These are phyloP conservation scores for Cyclocybe cylindracea DNA, from an alignment of 768 basidiomycete species.

Conservation along the genomic window DNA sequence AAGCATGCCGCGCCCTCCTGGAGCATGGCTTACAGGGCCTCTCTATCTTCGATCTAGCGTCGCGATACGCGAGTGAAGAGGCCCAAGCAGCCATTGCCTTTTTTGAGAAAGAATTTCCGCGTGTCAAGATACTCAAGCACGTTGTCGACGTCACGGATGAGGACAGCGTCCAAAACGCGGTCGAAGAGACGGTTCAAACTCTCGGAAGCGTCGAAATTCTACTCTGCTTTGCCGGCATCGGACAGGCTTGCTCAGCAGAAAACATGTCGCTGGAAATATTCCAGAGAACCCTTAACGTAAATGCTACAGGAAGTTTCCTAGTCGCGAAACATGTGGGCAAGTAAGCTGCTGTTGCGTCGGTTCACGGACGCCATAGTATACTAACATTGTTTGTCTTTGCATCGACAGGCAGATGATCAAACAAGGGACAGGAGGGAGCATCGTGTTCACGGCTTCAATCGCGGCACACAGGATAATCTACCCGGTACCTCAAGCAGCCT, in stretches of 20 bases:
- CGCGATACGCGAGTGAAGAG: conserved; percentile 12
- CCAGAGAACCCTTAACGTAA: conserved; percentile 39
- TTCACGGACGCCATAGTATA: too few species aligned
- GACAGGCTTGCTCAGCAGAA: conserved; percentile 31
- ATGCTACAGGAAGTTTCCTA: conserved; percentile 46
- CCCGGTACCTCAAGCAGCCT: conserved; percentile 41
- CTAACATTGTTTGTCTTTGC: background rate
- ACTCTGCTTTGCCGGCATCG: conserved; percentile 45
- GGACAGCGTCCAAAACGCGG: conserved; percentile 22
- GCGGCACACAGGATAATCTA: conserved; percentile 42
- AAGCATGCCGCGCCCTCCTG: conserved; percentile 38
- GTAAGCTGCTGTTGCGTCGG: conserved; percentile 17
- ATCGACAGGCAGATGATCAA: conserved; percentile 39
- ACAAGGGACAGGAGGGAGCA: conserved; percentile 39
- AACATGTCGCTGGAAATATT: conserved; percentile 34
- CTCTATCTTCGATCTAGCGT: conserved; percentile 29
- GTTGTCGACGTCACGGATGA: conserved; percentile 40
- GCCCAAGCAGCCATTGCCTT: too few species aligned
- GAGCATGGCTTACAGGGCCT: conserved; percentile 43
- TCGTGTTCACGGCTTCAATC: conserved; percentile 44
- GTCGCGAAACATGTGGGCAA: conserved; percentile 43
- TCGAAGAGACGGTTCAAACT: conserved; percentile 22
- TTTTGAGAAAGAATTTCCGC: conserved; percentile 29
- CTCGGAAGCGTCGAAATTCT: conserved; percentile 37
- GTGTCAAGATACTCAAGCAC: conserved; percentile 30